These are phyloP conservation scores for Salvia miltiorrhiza DNA, from an alignment of 257 asterid genomes.

Conservation along the genomic window DNA sequence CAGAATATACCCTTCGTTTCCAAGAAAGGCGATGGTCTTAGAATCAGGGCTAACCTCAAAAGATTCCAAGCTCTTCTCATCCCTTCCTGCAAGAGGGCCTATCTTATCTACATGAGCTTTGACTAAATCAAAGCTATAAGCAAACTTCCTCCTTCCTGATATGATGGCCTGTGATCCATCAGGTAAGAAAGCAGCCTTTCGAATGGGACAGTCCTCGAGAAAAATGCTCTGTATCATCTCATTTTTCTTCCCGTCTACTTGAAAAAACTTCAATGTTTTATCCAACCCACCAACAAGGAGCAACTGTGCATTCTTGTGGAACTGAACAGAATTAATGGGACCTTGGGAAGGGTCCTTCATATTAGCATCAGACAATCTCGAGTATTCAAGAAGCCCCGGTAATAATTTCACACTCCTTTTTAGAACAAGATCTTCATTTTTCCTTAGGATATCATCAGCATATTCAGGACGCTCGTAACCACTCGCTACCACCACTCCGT, in stretches of 20 bases:
- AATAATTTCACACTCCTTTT: constrained; percentile 51
- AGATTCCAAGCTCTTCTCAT: constrained; percentile 87
- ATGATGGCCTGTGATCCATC: constrained; percentile 84
- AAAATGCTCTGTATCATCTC: constrained; percentile 73
- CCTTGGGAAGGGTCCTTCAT: constrained; percentile 57
- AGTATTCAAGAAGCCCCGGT: constrained; percentile 74
- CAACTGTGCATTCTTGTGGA: constrained; percentile 82
- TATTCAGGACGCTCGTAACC: constrained; percentile 34
- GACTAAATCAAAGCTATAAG: constrained; percentile 74
- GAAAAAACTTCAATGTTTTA: constrained; percentile 67
- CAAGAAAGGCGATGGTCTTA: constrained; percentile 72
- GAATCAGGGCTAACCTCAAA: constrained; percentile 97
- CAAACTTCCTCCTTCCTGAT: constrained; percentile 87
- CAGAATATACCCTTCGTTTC: constrained; percentile 82
- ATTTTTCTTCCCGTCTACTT: constrained; percentile 84
- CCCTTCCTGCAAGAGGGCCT: constrained; percentile 84
- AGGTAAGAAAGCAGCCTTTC: constrained; percentile 81
- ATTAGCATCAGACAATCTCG: constrained; percentile 79
- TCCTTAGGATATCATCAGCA: constrained; percentile 52
- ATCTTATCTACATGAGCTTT: constrained; percentile 67
- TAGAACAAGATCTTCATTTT: constrained; percentile 64
- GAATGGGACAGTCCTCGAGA: constrained; percentile 77
- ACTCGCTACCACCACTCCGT: constrained; percentile 31
- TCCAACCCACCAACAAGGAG: constrained; percentile 91
- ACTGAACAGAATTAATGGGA: constrained; percentile 77